phyloP scores from a whole-genome alignment of 257 asterid genomes.

The Solanum pimpinellifolium region DNA sequence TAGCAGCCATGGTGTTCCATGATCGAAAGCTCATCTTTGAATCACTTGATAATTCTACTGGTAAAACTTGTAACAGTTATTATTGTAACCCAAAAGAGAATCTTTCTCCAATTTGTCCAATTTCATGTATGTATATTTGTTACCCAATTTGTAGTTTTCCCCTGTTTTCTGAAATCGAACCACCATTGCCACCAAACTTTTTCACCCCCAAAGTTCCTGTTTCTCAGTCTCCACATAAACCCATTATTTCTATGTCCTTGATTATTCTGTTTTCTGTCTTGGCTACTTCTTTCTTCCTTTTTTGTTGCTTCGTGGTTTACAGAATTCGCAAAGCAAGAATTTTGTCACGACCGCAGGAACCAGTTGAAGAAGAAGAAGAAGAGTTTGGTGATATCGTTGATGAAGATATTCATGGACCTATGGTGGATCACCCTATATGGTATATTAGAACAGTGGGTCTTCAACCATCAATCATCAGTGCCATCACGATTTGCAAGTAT shows the following conservation, averaged over 20 bases:
- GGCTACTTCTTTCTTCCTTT: slow-evolving; percentile 26
- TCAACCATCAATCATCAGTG: slow-evolving; percentile 44
- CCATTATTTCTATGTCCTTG: slow-evolving; percentile 16
- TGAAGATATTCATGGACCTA: slow-evolving; percentile 42
- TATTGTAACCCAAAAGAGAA: slow-evolving; percentile 2
- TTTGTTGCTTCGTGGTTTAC: slow-evolving; percentile 33
- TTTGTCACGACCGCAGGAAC: background rate
- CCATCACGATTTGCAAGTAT: slow-evolving; percentile 48
- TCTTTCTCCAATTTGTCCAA: slow-evolving; percentile 13
- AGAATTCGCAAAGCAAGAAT: slow-evolving; percentile 8
- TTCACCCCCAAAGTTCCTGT: background rate
- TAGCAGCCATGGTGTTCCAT: slow-evolving; percentile 27
- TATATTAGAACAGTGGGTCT: slow-evolving; percentile 67
- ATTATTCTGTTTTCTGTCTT: slow-evolving; percentile 23
- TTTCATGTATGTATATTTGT: slow-evolving; percentile 10
- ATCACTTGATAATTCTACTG: background rate
- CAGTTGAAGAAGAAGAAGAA: slow-evolving; percentile 1
- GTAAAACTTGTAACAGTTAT: background rate
- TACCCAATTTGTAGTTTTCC: background rate
- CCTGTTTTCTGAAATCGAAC: background rate
- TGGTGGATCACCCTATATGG: slow-evolving; percentile 70
- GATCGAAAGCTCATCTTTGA: slow-evolving; percentile 23
- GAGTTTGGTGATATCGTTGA: slow-evolving; percentile 13
- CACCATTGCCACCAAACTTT: slow-evolving; percentile 13
- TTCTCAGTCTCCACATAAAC: background rate